Percentiles rank a stretch among this genome's conserved stretches.
Conservation (phyloP, 208 protist species). For the Porcisia hertigi region DNA sequence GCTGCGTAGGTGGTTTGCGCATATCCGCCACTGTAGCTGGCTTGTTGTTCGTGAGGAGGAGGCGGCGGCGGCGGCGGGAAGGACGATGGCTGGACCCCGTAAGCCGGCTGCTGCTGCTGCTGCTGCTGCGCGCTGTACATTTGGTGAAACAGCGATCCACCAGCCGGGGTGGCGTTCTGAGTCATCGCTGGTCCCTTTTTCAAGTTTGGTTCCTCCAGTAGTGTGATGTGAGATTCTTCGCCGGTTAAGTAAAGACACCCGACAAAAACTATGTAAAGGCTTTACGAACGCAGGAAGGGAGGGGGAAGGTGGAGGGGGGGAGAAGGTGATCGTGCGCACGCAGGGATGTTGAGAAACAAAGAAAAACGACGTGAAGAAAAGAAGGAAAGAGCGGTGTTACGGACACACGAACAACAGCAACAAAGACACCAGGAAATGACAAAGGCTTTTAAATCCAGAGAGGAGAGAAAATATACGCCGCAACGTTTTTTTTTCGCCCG, state of each 20-base stretch:
- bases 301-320: too few relatives aligned
- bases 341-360: too few relatives aligned
- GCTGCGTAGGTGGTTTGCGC: not conserved
- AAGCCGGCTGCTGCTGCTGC: conserved; percentile 38
- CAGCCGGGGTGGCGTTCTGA: conserved; percentile 16
- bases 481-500: too few relatives aligned
- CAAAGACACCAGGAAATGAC: too few relatives aligned
- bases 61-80: not conserved
- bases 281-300: too few relatives aligned
- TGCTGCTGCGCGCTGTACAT: conserved; percentile 79
- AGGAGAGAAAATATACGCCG: too few relatives aligned
- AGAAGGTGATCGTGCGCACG: too few relatives aligned
- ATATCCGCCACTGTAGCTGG: conserved; percentile 10
- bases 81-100: not conserved
- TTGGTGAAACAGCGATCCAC: conserved; percentile 77
- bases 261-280: not conserved
- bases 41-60: conserved; percentile 38
- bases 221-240: too few relatives aligned
- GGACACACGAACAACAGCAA: too few relatives aligned
- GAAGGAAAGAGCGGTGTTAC: too few relatives aligned
- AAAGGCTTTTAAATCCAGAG: too few relatives aligned
- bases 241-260: not conserved
- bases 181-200: not conserved
- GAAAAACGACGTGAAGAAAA: too few relatives aligned
- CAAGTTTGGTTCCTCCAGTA: not conserved